Evolutionary conservation across 2,329 filamentous ascomycete genomes (phyloP).

Genomic region (Curvularia sp.): DNA sequence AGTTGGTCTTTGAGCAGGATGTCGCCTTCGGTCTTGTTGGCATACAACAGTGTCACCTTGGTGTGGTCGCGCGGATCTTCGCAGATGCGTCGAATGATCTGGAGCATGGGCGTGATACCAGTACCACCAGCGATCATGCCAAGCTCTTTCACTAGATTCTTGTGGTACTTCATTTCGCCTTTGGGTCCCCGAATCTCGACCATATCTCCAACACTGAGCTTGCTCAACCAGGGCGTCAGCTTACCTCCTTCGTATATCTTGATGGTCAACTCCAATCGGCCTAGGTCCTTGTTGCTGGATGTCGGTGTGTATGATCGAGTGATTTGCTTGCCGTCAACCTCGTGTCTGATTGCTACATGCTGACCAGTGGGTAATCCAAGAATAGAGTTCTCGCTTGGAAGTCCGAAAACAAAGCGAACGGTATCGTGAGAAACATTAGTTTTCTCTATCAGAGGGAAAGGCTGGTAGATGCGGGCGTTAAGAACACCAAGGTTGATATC

Average conservation of each 20-base stretch:
- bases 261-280: slow-evolving; percentile 61
- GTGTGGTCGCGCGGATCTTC: slow-evolving; percentile 66
- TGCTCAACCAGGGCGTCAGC: slow-evolving; percentile 58
- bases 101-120: slow-evolving; percentile 66
- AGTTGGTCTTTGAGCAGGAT: slow-evolving; percentile 66
- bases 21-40: slow-evolving; percentile 65
- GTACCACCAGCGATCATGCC: slow-evolving; percentile 65
- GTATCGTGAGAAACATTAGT: slow-evolving; percentile 29
- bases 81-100: slow-evolving; percentile 69
- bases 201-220: slow-evolving; percentile 58
- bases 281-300: slow-evolving; percentile 66
- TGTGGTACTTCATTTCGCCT: slow-evolving; percentile 62
- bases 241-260: slow-evolving; percentile 61
- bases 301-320: slow-evolving; percentile 42
- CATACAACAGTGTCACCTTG: slow-evolving; percentile 64
- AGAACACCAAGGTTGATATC: slow-evolving; percentile 55
- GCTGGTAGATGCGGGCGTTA: slow-evolving; percentile 58
- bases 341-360: slow-evolving; percentile 55
- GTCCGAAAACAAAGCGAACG: slow-evolving; percentile 36
- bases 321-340: slow-evolving; percentile 68
- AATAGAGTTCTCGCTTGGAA: slow-evolving; percentile 33
- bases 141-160: slow-evolving; percentile 51
- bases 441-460: slow-evolving; percentile 52
- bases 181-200: slow-evolving; percentile 64
- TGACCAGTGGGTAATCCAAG: slow-evolving; percentile 49